phyloP scores from a whole-genome alignment of 1,284 basidiomycete species.

The Tylopilus orsonianus region DNA sequence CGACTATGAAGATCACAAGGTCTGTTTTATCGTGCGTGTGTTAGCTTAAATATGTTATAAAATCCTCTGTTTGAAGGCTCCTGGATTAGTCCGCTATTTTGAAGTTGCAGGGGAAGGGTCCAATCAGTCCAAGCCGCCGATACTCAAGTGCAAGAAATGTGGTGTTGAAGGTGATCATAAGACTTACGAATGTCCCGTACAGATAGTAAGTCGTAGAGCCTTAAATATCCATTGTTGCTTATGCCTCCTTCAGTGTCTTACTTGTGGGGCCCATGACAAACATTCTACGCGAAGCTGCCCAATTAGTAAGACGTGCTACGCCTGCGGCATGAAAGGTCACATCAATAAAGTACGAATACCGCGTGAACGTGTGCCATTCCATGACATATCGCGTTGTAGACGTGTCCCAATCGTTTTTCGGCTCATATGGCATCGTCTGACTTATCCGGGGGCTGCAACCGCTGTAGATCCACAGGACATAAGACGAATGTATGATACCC shows the following conservation, averaged over 20 bases:
- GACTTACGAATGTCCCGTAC: slow-evolving; percentile 60
- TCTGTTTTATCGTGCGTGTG: slow-evolving; percentile 30
- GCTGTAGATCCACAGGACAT: slow-evolving; percentile 74
- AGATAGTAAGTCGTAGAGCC: slow-evolving; percentile 52
- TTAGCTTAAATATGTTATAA: slow-evolving; percentile 4
- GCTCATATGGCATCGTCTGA: slow-evolving; percentile 29
- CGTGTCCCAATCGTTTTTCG: slow-evolving; percentile 69
- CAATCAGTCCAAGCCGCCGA: slow-evolving; percentile 38
- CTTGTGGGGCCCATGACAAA: slow-evolving; percentile 84
- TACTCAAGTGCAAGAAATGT: slow-evolving; percentile 69
- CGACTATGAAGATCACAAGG: slow-evolving; percentile 66
- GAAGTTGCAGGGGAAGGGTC: slow-evolving; percentile 44
- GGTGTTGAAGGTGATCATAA: slow-evolving; percentile 68
- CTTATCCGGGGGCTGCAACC: slow-evolving; percentile 59
- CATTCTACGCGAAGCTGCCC: slow-evolving; percentile 84
- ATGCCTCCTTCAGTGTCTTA: slow-evolving; percentile 63
- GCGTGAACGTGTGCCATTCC: background rate
- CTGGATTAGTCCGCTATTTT: slow-evolving; percentile 62
- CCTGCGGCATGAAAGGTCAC: slow-evolving; percentile 87
- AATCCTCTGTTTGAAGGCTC: slow-evolving; percentile 27
- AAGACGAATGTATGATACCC: slow-evolving; percentile 58
- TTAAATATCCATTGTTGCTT: slow-evolving; percentile 1
- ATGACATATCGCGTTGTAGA: slow-evolving; percentile 41
- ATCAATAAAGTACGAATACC: slow-evolving; percentile 56
- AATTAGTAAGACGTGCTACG: slow-evolving; percentile 81